Evolutionary conservation across 2,329 filamentous ascomycete species (phyloP), one percentile per base, ranked within the genome.

Genomic region (Neonectria magnoliae): DNA sequence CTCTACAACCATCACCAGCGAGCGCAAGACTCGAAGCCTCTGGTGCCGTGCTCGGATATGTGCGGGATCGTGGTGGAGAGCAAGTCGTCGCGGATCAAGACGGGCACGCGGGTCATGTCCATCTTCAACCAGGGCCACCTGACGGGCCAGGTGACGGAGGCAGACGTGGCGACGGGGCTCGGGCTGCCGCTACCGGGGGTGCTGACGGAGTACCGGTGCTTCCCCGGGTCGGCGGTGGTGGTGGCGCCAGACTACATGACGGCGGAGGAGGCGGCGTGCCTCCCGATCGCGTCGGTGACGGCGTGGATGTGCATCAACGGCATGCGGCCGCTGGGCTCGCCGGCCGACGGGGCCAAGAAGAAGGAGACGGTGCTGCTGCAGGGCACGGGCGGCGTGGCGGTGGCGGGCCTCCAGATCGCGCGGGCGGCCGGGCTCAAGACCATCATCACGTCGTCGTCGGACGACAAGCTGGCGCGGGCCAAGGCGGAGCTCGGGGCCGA

Each of bases 21-120:
- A 4, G 78, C 88, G 50, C 65, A 76, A 14, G 68, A 76, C 41
- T 66, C 76, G 57, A 57, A 77, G 57, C 64, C 81, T 60, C 71
- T 92, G 13, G 87, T 92, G 1, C 89, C 90, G 1, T 90, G 88
- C 76, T 91, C 89, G 22, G 91, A 93, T 77, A 91, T 91, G 83
- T 91, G 89, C 77, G 91, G 90, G 48, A 82, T 83, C 9, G 81
- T 93, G 50, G 79, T 86, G 2, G 80, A 78, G n/a, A 79, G 81
- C 10, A 74, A 77, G 3, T 78, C 79, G 6, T 50, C 66, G 5
- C 70, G 72, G 36, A 87, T 87, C 80, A 81, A 82, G 58, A 77
- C 80, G 16, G 90, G 90, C 62, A 87, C 91, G 62, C 86, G 89
- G n/a, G 90, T 93, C 42, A 82, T 91, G 60, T 85, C 85, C 20